phyloP scores from a whole-genome alignment of 2,329 filamentous ascomycete species.

The Aspergillus carbonarius region DNA sequence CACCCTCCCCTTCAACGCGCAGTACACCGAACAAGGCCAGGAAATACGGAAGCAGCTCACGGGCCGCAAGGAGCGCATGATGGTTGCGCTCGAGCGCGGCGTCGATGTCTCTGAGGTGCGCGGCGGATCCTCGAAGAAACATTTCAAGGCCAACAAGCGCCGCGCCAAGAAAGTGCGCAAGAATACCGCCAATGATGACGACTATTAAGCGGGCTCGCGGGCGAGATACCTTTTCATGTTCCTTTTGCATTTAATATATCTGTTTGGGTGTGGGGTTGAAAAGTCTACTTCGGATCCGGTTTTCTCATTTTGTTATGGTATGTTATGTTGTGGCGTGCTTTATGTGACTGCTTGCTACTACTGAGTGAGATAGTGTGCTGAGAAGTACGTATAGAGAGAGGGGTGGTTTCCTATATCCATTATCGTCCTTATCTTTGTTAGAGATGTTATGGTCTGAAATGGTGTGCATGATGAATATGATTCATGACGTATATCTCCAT shows the following conservation, averaged over 20 bases:
- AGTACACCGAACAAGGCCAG: constrained; percentile 78
- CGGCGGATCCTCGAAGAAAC: constrained; percentile 73
- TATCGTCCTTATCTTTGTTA: background rate
- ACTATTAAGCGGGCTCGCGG: constrained; percentile 27
- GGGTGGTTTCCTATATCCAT: background rate
- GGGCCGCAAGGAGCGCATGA: constrained; percentile 74
- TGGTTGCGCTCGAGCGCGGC: constrained; percentile 81
- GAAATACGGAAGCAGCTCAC: constrained; percentile 72
- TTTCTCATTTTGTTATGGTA: too few relatives aligned
- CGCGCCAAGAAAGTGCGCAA: constrained; percentile 35
- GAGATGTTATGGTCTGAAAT: background rate
- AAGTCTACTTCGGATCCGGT: too few relatives aligned
- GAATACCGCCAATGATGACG: constrained; percentile 27
- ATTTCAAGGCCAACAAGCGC: constrained; percentile 52
- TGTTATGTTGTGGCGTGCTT: background rate
- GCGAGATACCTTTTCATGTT: constrained; percentile 19
- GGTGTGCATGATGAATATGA: constrained; percentile 2
- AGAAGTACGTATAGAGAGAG: background rate
- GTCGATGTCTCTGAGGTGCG: constrained; percentile 76
- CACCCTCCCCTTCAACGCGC: constrained; percentile 80
- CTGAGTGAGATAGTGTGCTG: too few relatives aligned
- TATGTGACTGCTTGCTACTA: background rate
- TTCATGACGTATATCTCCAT: background rate
- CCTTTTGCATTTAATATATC: constrained; percentile 2
- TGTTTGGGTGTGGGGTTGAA: too few relatives aligned